Conservation (phyloP, 1,139 yeast genomes). For the Kazachstania sp. region DNA sequence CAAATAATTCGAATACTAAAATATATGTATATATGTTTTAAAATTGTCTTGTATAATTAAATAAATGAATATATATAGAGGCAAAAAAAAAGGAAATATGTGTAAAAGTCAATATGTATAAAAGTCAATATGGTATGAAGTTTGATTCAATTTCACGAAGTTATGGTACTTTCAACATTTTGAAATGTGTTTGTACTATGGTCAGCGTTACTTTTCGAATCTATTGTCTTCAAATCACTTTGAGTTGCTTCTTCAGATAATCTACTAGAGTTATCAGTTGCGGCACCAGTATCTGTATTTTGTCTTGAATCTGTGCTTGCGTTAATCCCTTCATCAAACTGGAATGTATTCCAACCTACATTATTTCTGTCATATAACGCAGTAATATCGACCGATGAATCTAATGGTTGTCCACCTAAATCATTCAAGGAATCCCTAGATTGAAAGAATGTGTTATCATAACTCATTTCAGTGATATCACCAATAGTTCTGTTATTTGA, state of each 20-base stretch:
- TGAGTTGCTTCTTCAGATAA: conserved; percentile 2
- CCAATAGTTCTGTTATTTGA: neutral
- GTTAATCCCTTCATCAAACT: conserved; percentile 7
- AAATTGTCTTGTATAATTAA: too few species aligned
- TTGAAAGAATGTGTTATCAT: conserved; percentile 16
- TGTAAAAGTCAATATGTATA: too few species aligned
- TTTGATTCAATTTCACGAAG: neutral
- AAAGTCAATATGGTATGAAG: too few species aligned
- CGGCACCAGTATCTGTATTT: neutral
- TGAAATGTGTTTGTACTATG: neutral
- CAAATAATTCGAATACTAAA: too few species aligned
- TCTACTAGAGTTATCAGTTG: neutral
- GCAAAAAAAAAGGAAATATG: too few species aligned
- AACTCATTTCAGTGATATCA: conserved; percentile 7
- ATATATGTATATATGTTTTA: too few species aligned
- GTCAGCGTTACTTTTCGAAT: neutral
- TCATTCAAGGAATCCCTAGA: conserved; percentile 18
- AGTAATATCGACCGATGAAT: conserved; percentile 26
- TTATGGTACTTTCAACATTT: neutral
- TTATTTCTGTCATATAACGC: conserved; percentile 24
- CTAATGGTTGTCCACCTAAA: conserved; percentile 14
- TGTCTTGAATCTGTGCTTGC: neutral
- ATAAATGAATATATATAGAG: too few species aligned
- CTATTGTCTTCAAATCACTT: conserved; percentile 3
- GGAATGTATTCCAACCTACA: conserved; percentile 26